Percentiles rank a stretch among this genome's conserved stretches.
These are phyloP conservation scores for Talaromyces wortmannii DNA, from an alignment of 495 filamentous ascomycete genomes.

Conservation along the genomic window DNA sequence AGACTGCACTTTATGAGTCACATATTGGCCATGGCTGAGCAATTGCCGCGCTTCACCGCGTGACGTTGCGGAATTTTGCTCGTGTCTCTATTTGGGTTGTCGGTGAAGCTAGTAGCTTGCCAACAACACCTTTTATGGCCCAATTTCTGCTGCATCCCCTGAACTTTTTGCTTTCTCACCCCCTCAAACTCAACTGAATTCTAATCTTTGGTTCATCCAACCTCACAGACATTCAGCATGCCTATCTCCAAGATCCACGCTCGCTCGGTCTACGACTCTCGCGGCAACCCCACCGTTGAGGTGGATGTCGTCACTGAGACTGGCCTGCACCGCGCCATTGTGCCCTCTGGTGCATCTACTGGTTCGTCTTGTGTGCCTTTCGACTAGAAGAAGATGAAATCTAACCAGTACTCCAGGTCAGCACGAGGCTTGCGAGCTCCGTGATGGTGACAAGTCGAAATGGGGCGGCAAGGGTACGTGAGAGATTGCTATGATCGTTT, in stretches of 20 bases:
- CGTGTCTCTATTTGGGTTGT: conserved; percentile 37
- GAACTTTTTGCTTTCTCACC: conserved; percentile 12
- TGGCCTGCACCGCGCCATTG: conserved; percentile 96
- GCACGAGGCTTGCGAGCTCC: conserved; percentile 97
- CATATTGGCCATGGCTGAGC: too few relatives aligned
- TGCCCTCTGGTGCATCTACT: conserved; percentile 96
- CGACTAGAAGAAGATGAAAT: background rate
- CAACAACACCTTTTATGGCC: conserved; percentile 4
- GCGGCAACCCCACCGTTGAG: conserved; percentile 93
- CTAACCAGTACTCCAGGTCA: conserved; percentile 52
- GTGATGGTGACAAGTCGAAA: conserved; percentile 95
- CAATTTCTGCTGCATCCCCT: conserved; percentile 9
- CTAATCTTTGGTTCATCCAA: conserved; percentile 2
- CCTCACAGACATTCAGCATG: conserved; percentile 52
- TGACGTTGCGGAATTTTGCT: background rate
- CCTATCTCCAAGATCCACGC: conserved; percentile 97
- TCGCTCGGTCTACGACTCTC: conserved; percentile 98
- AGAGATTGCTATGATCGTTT: conserved; percentile 9
- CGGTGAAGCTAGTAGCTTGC: conserved; percentile 33
- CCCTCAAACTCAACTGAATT: background rate
- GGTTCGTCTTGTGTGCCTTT: conserved; percentile 52
- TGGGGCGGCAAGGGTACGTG: conserved; percentile 86
- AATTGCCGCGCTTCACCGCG: background rate
- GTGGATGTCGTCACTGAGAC: conserved; percentile 96
- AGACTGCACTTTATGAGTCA: too few relatives aligned